These are phyloP conservation scores for Backusella parvicylindrica DNA, from an alignment of 192 early-diverging fungal genomes.

Conservation along the genomic window DNA sequence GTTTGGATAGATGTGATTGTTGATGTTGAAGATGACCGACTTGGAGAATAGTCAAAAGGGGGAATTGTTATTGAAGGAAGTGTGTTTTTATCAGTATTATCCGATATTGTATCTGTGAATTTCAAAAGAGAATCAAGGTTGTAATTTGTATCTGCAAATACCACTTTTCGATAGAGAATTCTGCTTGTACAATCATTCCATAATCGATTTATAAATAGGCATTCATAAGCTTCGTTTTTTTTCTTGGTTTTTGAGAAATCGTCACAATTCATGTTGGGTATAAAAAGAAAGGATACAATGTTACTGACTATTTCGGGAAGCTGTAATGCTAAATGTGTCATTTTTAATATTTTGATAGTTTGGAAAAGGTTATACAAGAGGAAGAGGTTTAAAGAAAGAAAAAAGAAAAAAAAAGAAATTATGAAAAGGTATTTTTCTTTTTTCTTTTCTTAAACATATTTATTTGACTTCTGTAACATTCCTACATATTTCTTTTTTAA, in stretches of 20 bases:
- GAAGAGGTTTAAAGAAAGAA: background rate
- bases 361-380: background rate
- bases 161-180: conserved; percentile 25
- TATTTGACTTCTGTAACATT: background rate
- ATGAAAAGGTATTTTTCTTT: background rate
- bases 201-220: conserved; percentile 24
- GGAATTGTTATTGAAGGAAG: background rate
- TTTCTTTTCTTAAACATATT: background rate
- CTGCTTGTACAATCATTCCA: conserved; percentile 28
- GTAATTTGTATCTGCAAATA: conserved; percentile 25
- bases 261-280: background rate
- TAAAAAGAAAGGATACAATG: background rate
- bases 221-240: background rate
- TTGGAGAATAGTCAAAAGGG: background rate
- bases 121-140: conserved; percentile 9
- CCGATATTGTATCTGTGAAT: conserved; percentile 8
- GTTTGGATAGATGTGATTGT: background rate
- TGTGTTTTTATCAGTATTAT: background rate
- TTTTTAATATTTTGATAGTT: background rate
- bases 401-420: background rate
- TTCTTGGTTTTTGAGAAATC: background rate
- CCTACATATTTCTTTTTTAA: background rate
- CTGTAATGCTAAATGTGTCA: background rate
- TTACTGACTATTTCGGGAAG: conserved; percentile 9
- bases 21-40: conserved; percentile 7